Percentiles rank a stretch among this genome's conserved stretches.
Conservation (phyloP, 331 rosid genomes). For the Prunus yedoensis region DNA sequence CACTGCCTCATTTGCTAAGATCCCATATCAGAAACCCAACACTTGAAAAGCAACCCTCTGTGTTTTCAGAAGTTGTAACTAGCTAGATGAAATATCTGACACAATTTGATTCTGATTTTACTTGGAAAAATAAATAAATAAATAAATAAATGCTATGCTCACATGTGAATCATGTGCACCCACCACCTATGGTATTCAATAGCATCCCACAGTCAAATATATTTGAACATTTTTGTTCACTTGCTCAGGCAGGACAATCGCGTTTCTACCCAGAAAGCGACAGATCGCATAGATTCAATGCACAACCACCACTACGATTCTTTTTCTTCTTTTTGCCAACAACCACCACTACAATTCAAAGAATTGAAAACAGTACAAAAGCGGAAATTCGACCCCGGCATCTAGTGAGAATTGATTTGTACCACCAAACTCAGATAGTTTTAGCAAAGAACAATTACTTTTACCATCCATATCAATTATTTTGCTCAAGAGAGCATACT, state of each 20-base stretch:
- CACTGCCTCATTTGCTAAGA: too few species aligned
- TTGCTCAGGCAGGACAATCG: conserved; percentile 1
- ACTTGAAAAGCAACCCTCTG: too few species aligned
- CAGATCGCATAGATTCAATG: neutral
- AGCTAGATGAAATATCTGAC: neutral
- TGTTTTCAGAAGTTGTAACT: too few species aligned
- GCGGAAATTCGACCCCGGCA: conserved; percentile 14
- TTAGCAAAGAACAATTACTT: neutral
- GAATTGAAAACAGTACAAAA: neutral
- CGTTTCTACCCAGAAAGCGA: conserved; percentile 10
- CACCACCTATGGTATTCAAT: neutral
- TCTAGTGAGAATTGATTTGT: neutral
- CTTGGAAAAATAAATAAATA: neutral
- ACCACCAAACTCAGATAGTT: neutral
- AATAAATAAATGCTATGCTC: neutral
- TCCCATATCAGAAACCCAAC: too few species aligned
- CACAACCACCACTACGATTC: conserved; percentile 9
- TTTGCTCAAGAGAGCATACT: neutral
- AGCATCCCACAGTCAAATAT: neutral
- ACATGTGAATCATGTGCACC: conserved; percentile 16
- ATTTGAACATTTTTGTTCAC: neutral
- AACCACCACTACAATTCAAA: conserved; percentile 2
- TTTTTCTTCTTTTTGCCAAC: neutral
- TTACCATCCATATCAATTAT: neutral
- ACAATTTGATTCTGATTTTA: neutral